Base-by-base conservation (phyloP, 164 flowering plant genomes). In the Vitis amurensis region DNA sequence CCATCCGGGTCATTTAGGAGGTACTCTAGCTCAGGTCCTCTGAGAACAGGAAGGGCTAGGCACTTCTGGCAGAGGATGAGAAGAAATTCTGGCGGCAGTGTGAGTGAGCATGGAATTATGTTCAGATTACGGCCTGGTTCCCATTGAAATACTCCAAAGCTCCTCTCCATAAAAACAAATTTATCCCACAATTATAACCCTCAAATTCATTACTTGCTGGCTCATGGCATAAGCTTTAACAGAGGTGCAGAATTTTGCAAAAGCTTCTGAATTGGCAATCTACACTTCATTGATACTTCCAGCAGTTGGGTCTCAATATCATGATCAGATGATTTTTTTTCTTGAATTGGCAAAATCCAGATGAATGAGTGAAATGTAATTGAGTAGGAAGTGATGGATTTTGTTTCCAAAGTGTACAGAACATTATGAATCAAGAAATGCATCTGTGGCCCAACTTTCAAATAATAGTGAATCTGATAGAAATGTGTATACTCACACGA, bases 21-120 rank as follows among this genome's bases (percentile, higher is more conserved):
- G 81, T 74, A 82, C 65, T 89, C 90, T 8, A 81, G 88, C 64
- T 91, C 98, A 7, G 92, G 95, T 30, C 91, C 97, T 10, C 11
- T 89, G 67, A 77, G 82, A 65, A 78, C 83, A 30, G 85, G 79
- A 19, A 81, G 79, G 63, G 74, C 78, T 4, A 73, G 68, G 72
- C 81, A 56, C 23, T 70, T 92, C 49, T 88, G 91, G 97, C 80
- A 85, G 69, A 82, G 76, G 76, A 71, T 84, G 53, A 73, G 79
- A 64, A 77, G 84, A 62, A 58, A 76, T 51, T 82, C 88, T 2
- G 74, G 85, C 19, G 90, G 89, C n/a, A 89, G 85, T 50, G 68
- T 77, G 60, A 89, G 97, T 31, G 93, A 89, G 64, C 89, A 86
- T 71, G 88, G 86, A 9, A 52, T 62, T 23, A 71, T 78, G 58